Base-by-base conservation (phyloP, 345 rosid genomes). In the Kandelia obovata region DNA sequence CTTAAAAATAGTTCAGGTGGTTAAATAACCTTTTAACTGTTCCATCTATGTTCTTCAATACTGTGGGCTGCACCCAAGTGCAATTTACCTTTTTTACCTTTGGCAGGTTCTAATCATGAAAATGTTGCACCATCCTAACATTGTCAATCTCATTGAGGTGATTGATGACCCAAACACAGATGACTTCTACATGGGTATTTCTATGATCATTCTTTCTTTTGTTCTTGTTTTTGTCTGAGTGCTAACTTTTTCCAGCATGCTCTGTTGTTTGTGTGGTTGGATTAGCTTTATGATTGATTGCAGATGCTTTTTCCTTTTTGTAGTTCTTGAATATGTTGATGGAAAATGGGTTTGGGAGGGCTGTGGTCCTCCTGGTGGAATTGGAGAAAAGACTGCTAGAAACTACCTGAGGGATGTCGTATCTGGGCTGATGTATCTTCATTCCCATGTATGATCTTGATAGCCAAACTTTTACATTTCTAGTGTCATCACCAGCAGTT, bases 101-200 rank as follows among this genome's bases (percentile, higher is more conserved):
- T 63, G 68, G 79, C 81, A 92, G 98, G 97, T 95, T 79, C 77
- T 83, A 64, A 96, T 96, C 68, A 96, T 96, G 99, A 96, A 90
- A 80, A 84, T 87, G 77, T 62, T 96, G 85, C 83, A 92, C 60
- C 98, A 96, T 78, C 99, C 99, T 74, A 96, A 96, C 75, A 96
- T 90, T 46, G 98, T 96, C 68, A 96, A 96, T 85, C 92, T 96
- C 69, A 46, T 89, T 74, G 98, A 96, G 87, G 98, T 96, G 87
- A 96, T 96, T 82, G 92, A 96, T 90, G 99, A 96, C 84, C 91
- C 94, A 27, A 85, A 81, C 73, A 73, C 90, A 60, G 99, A 96
- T 85, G 92, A 89, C 81, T 96, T 92, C 81, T 96, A 92, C 91
- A 92, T 96, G 97, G 98, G 99, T 95, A 86, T 71, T 68, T 65